Evolutionary conservation across 306 rosid species (phyloP), one percentile per base, ranked within the genome.

Genomic region (Pueraria montana): DNA sequence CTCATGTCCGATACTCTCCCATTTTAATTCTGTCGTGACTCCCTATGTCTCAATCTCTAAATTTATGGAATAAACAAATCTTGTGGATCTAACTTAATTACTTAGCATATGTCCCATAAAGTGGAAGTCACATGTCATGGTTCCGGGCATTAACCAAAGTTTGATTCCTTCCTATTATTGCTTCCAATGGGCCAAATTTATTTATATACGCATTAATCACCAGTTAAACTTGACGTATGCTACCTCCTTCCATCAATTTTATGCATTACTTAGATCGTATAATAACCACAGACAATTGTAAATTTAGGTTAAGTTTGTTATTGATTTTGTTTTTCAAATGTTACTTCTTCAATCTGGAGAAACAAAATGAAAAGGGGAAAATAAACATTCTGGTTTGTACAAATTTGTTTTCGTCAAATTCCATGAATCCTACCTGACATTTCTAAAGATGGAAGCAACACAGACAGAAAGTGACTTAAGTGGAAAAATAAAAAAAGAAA

Each of bases 51-150:
- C 78, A 17, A 64, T 77, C 78, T 77, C 52, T 59, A 69, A 58
- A 58, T 63, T 74, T 73, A 42, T 73, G 70, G 87, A 84, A 84
- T 84, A 79, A 84, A 79, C 36, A 84, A 64, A 72, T 64, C 24
- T 27, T 65, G 69, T 75, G 84, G 78, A 84, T 80, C 82, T 58
- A 80, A 55, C 72, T 67, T 75, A 61, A 74, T 74, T 53, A 85
- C 43, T 61, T 45, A 67, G 85, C 85, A 81, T 74, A 56, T 77
- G 77, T 85, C 67, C 85, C 72, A 62, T 76, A 76, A 81, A 85
- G 83, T 85, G 76, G 67, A 83, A 74, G 85, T 72, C 87, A 86
- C 80, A 72, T 83, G 89, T 74, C 67, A 73, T 11, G 76, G 64
- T 49, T 61, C 17, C 23, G 20, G 48, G 55, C 43, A 26, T 56